phyloP scores from a whole-genome alignment of 106 monocot species.

The Allium sativum region DNA sequence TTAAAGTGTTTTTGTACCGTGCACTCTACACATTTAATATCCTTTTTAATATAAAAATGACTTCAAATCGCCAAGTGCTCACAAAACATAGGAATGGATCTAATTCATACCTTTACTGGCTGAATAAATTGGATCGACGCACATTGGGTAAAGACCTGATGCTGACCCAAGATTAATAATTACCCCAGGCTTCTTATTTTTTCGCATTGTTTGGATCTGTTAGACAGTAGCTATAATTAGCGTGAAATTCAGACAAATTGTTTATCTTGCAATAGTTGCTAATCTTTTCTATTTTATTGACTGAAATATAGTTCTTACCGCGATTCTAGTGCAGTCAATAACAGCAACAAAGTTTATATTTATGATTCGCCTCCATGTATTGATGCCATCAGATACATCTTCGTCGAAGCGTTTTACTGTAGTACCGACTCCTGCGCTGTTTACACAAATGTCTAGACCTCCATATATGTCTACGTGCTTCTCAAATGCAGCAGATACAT shows the following conservation, averaged over 20 bases:
- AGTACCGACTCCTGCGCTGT: constrained; percentile 58
- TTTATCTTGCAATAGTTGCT: too few species aligned
- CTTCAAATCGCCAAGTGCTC: too few species aligned
- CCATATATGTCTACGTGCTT: constrained; percentile 68
- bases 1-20: too few species aligned
- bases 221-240: neutral
- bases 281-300: too few species aligned
- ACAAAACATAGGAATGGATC: too few species aligned
- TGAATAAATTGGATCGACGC: constrained; percentile 60
- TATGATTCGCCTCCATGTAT: constrained; percentile 66
- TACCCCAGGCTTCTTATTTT: constrained; percentile 53
- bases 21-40: too few species aligned
- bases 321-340: constrained; percentile 75
- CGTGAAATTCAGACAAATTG: neutral
- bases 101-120: constrained; percentile 49
- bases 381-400: constrained; percentile 66
- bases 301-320: constrained; percentile 23
- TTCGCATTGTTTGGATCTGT: constrained; percentile 71
- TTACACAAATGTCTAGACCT: constrained; percentile 81
- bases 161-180: constrained; percentile 91
- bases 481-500: constrained; percentile 64
- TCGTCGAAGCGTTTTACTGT: constrained; percentile 31
- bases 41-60: too few species aligned
- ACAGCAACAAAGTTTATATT: constrained; percentile 68
- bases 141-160: constrained; percentile 65